Evolutionary conservation across 352 stramenopile species (phyloP).

Genomic region (Pythium angustatum): DNA sequence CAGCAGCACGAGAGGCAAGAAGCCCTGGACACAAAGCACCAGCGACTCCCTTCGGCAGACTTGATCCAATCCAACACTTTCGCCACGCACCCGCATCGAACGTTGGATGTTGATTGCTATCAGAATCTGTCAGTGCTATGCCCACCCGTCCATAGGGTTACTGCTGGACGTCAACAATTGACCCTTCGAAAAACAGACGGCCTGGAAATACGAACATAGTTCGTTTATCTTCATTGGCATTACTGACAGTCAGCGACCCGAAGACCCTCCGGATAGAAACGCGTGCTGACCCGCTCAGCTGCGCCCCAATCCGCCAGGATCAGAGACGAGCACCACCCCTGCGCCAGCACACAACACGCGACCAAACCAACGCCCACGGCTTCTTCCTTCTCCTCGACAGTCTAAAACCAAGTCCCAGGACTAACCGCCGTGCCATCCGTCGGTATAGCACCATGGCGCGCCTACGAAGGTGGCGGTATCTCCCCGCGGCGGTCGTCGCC

Average conservation of each 20-base stretch:
- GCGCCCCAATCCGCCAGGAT: background rate
- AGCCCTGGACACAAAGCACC: too few species aligned
- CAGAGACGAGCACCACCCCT: slow-evolving; percentile 4
- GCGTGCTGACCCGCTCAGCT: background rate
- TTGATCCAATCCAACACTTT: too few species aligned
- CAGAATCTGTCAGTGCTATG: background rate
- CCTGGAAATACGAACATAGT: background rate
- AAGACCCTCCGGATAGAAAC: background rate
- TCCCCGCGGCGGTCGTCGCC: background rate
- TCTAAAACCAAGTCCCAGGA: background rate
- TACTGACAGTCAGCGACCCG: background rate
- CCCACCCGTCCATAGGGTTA: background rate
- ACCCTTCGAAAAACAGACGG: background rate
- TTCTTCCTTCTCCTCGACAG: background rate
- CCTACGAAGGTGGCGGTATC: slow-evolving; percentile 1
- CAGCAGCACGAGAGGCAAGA: too few species aligned
- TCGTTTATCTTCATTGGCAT: background rate
- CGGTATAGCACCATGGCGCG: background rate
- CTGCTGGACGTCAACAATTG: slow-evolving; percentile 13
- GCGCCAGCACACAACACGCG: slow-evolving; percentile 4
- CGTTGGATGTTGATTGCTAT: background rate
- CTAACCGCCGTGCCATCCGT: background rate
- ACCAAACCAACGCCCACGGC: background rate
- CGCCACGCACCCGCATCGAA: background rate
- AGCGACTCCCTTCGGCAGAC: too few species aligned